Evolutionary conservation across 331 rosid genomes (phyloP), one percentile per base, ranked within the genome.

Genomic region (Arachis monticola): DNA sequence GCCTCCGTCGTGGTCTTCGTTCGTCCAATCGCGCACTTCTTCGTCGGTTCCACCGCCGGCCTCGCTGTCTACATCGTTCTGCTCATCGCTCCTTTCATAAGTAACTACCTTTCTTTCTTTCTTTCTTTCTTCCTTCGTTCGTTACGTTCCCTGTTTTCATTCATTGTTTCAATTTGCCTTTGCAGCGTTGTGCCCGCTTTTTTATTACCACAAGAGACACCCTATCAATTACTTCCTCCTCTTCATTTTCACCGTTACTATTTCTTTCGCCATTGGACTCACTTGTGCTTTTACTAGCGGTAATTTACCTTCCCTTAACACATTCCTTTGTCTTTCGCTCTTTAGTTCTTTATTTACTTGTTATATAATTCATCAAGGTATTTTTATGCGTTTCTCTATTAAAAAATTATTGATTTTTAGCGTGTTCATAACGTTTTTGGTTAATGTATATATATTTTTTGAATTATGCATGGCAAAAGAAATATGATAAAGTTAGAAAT

Each of bases 201-300:
- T 71, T 65, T 88, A 78, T 38, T 94, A 88, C 77, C 83, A 79
- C 72, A 88, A 85, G 89, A 94, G 77, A 81, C 97, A 94, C 41
- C 98, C 98, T 14, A 87, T 92, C 31, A 94, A 94, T 80, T 87
- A 84, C 46, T 8, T 94, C 10, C 91, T 94, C 2, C 90, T 94
- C 46, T 84, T 85, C 38, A 61, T 94, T 74, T 94, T 94, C 77
- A 94, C 97, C 10, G 40, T 92, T 13, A 75, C 96, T 38, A 60
- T 94, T 0, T 92, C 97, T 1, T 86, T 84, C 64, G 17, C 78
- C 3, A 2, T 84, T 80, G 87, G 87, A 51, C 59, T 84, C 62
- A 68, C 80, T 3, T 84, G 87, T 47, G 82, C 85, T 50, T 84
- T 84, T 31, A 72, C 73, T 35, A 80, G 78, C 27, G 84, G 87